Evolutionary conservation across 805 yeast species (phyloP), one percentile per base, ranked within the genome.

Genomic region (Lachancea cidri): DNA sequence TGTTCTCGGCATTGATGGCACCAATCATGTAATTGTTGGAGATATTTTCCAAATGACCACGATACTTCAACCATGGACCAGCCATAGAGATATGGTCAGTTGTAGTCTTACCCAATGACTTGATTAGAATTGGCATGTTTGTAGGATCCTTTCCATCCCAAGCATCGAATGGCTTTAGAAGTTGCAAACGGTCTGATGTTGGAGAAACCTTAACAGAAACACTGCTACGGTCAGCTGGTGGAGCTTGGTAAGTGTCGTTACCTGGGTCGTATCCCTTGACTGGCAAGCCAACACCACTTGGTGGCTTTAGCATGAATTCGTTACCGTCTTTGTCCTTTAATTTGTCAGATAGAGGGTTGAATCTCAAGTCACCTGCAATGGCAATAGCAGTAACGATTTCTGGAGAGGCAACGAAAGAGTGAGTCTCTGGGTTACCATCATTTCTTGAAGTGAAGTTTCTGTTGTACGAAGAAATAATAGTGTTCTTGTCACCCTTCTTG

Each of bases 51-150:
- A 91, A 79, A 76, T 91, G 98, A 73, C 98, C 98, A 79, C 97
- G 86, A 91, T 91, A 91, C 77, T 91, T 91, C 79, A 91, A 85
- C 98, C 98, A 91, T 66, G 98, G 97, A 74, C 98, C 98, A 65
- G 98, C 98, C 95, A 87, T 89, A 62, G 98, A 91, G 63, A 91
- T 91, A 75, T 91, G 98, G 76, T 91, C 98, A 58, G 98, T 91
- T 61, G 98, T 91, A 68, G 97, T 89, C 80, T 91, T 91, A 74
- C 97, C 98, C 50, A 83, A 74, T 55, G 96, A 86, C 76, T 93
- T 91, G 72, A 91, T 86, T 73, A 91, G 81, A 60, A 91, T 91
- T 71, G 96, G 97, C 77, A 91, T 73, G 65, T 76, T 75, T 54
- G 68, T 65, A 59, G 94, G 87, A 66, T 91, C 98, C 77, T 87